These are phyloP conservation scores for Fusarium fujikuroi DNA, from an alignment of 2,329 filamentous ascomycete species.

Conservation along the genomic window DNA sequence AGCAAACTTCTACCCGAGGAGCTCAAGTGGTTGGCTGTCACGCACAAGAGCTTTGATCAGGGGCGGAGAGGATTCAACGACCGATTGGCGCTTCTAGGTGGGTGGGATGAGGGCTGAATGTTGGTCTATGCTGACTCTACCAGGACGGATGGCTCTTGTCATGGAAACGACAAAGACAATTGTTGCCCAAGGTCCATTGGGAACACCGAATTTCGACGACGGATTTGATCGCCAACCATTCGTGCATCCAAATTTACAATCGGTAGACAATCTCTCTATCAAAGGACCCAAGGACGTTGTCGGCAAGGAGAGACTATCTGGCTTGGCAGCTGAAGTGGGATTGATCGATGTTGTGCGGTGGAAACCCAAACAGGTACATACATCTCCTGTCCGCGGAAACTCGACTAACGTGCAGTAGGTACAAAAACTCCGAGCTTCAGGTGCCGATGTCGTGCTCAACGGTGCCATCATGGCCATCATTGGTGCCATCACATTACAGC, in stretches of 20 bases:
- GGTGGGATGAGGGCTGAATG: slow-evolving; percentile 22
- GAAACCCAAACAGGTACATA: slow-evolving; percentile 82
- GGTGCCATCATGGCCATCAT: slow-evolving; percentile 86
- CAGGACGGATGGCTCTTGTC: slow-evolving; percentile 52
- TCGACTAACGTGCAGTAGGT: slow-evolving; percentile 53
- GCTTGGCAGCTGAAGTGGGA: slow-evolving; percentile 75
- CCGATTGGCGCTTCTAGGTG: slow-evolving; percentile 88
- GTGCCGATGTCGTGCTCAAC: slow-evolving; percentile 77
- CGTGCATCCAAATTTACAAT: slow-evolving; percentile 74
- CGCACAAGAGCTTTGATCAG: slow-evolving; percentile 98
- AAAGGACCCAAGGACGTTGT: slow-evolving; percentile 70
- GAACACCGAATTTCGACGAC: slow-evolving; percentile 53
- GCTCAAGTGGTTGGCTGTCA: slow-evolving; percentile 95
- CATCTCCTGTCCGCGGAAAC: background rate
- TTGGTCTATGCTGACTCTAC: slow-evolving; percentile 18
- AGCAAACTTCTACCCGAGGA: slow-evolving; percentile 84
- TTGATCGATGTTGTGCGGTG: slow-evolving; percentile 83
- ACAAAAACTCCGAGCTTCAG: slow-evolving; percentile 76
- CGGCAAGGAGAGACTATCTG: slow-evolving; percentile 72
- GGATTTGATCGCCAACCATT: slow-evolving; percentile 71
- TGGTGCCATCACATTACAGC: slow-evolving; percentile 89
- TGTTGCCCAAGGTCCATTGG: slow-evolving; percentile 48
- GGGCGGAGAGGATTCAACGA: slow-evolving; percentile 95
- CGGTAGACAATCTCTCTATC: slow-evolving; percentile 76
- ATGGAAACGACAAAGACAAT: slow-evolving; percentile 55